Evolutionary conservation across 139 green algal species (phyloP).

Genomic region (Spirogloea muscicola): DNA sequence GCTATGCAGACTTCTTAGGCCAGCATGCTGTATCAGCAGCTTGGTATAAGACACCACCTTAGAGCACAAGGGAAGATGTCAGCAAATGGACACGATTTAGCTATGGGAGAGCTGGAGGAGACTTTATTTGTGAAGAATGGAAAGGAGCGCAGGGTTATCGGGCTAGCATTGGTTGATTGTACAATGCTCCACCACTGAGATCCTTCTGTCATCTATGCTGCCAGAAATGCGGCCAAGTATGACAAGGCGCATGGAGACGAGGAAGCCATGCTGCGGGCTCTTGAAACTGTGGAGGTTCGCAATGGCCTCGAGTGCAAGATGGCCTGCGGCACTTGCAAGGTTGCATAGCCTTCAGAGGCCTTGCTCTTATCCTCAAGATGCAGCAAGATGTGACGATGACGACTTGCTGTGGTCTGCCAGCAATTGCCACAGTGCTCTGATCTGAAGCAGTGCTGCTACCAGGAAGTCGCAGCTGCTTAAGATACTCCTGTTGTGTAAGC

Average conservation of each 20-base stretch:
- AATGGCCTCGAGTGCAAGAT: slow-evolving; percentile 98
- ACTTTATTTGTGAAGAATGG: background rate
- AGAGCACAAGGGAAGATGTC: background rate
- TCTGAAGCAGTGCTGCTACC: too few relatives aligned
- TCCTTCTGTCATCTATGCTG: background rate
- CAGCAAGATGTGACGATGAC: too few relatives aligned
- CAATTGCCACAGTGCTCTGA: too few relatives aligned
- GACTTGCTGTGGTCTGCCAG: too few relatives aligned
- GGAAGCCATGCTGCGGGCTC: background rate
- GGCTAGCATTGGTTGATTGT: background rate
- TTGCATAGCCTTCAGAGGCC: too few relatives aligned
- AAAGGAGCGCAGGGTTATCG: background rate
- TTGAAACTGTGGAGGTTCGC: slow-evolving; percentile 13
- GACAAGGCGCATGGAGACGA: background rate
- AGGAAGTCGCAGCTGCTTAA: too few relatives aligned
- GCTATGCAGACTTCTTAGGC: too few relatives aligned
- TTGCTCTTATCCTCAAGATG: too few relatives aligned
- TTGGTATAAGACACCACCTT: background rate
- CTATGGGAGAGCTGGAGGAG: background rate
- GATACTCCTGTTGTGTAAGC: too few relatives aligned
- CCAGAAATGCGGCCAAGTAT: slow-evolving; percentile 2
- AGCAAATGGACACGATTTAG: too few relatives aligned
- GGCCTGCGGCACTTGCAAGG: slow-evolving; percentile 58
- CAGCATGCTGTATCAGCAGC: background rate
- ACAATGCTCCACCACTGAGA: background rate